These are phyloP conservation scores for Saitozyma sp. DNA, from an alignment of 768 basidiomycete species.

Conservation along the genomic window DNA sequence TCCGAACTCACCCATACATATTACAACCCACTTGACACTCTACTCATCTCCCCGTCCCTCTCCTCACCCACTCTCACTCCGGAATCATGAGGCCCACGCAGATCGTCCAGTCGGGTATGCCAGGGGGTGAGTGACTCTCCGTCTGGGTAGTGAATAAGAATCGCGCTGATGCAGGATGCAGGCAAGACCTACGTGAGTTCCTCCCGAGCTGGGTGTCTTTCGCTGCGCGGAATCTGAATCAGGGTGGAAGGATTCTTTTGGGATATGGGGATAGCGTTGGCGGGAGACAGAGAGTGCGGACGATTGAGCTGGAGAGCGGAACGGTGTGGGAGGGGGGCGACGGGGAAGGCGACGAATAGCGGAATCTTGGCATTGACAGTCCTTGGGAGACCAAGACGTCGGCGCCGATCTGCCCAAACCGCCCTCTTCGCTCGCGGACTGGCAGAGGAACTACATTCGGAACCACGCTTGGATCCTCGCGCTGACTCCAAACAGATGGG, in stretches of 20 bases:
- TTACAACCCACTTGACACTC: too few species aligned
- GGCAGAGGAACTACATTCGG: too few species aligned
- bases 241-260: neutral
- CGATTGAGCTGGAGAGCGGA: too few species aligned
- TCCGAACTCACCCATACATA: too few species aligned
- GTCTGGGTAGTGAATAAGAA: neutral
- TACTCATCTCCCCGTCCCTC: too few species aligned
- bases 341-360: too few species aligned
- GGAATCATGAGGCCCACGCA: slow-evolving; percentile 56
- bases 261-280: neutral
- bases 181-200: slow-evolving; percentile 78
- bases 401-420: too few species aligned
- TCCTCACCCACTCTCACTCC: too few species aligned
- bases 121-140: slow-evolving; percentile 65
- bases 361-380: too few species aligned
- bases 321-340: neutral
- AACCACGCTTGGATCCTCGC: neutral
- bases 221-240: neutral
- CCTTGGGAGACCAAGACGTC: too few species aligned
- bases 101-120: slow-evolving; percentile 66
- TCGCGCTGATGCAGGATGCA: slow-evolving; percentile 43
- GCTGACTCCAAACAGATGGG: slow-evolving; percentile 60
- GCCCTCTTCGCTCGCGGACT: too few species aligned
- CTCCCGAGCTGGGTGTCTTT: neutral
- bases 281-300: neutral